Evolutionary conservation across 2,329 filamentous ascomycete species (phyloP), one percentile per base, ranked within the genome.

Genomic region (Zymoseptoria brevis): DNA sequence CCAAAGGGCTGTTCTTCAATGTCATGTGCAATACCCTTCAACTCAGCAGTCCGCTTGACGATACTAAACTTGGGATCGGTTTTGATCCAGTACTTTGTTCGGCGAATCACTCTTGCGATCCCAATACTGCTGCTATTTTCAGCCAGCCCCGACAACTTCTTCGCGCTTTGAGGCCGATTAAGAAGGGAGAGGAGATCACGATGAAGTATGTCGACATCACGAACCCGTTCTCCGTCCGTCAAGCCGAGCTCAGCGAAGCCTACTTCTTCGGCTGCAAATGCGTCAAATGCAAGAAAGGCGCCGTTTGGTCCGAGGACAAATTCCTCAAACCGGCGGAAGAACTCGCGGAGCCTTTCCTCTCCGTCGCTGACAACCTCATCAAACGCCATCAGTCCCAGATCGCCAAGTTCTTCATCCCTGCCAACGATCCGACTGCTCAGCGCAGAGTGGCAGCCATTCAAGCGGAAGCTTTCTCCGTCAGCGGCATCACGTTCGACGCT

Each of bases 31-130:
- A 87, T 64, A 79, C 80, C 1, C 74, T 85, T 59, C 83, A 83
- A 7, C 72, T 87, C 2, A 80, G 81, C 19, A 82, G 77, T 2
- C 76, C 79, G 4, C 75, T 79, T 16, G 78, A 81, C 53, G 83
- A 85, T 63, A 65, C 60, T 0, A 79, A 81, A 0, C 72, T 87
- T 21, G 85, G 85, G 1, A 72, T 85, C n/a, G 80, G 79, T 41
- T 68, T 86, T 16, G 81, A 86, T 61, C 81, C 83, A 0, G 74
- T 77, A 19, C 75, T 81, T 1, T 76, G 80, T 26, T 72, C 79
- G 16, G 75, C 83, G 50, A 87, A 87, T 62, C 85, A 87, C 68
- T 85, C 81, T 50, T 87, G 85, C 67, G 75, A 80, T 22, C 82
- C 82, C 3, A 87, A 87, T 63, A 78, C 81, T 2, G 77, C 78